Evolutionary conservation across 1,284 basidiomycete genomes (phyloP), one percentile per base, ranked within the genome.

Genomic region (Bjerkandera adusta): DNA sequence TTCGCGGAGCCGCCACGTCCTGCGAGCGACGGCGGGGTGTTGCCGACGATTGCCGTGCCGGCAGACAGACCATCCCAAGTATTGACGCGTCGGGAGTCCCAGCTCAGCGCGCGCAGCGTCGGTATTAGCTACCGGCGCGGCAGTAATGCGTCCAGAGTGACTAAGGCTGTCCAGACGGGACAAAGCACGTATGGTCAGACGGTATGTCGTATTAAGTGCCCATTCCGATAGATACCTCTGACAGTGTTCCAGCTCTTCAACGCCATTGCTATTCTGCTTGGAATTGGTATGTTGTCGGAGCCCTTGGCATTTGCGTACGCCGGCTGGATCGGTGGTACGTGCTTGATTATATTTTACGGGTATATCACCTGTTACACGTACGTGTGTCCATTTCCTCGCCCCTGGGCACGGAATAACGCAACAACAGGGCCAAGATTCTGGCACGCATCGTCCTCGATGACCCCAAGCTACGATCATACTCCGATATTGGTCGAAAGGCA

Each of bases 231-330:
- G 51, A 8, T 36, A 25, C 47, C 27, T 15, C 36, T 34, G 15
- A 38, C 35, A 22, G 36, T 7, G 5, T 34, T 5, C 35, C 46
- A 92, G 89, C 69, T 96, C n/a, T 95, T 95, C 71, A 96, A 96
- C 59, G 85, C 88, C 6, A 88, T 87, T 37, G 92, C 90, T 7
- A 89, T 93, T 21, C 70, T 95, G 8, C 73, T 94, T 6, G 93
- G 93, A 4, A 89, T 96, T 53, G 93, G 93, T 2, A 85, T 97
- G 72, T 75, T 96, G 2, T 92, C 90, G 2, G 87, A 94, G 63
- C 91, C 93, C 0, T 73, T 94, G 15, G 92, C 92, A 0, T 93
- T 93, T 61, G 81, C 89, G 1, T 91, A 89, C 57, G 83, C 91
- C 1, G 92, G 92, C 5, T 95, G 92, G 92, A 72, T 86, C 20